These are phyloP conservation scores for Thalassiosira delicatula DNA, from an alignment of 352 stramenopile species.

Conservation along the genomic window DNA sequence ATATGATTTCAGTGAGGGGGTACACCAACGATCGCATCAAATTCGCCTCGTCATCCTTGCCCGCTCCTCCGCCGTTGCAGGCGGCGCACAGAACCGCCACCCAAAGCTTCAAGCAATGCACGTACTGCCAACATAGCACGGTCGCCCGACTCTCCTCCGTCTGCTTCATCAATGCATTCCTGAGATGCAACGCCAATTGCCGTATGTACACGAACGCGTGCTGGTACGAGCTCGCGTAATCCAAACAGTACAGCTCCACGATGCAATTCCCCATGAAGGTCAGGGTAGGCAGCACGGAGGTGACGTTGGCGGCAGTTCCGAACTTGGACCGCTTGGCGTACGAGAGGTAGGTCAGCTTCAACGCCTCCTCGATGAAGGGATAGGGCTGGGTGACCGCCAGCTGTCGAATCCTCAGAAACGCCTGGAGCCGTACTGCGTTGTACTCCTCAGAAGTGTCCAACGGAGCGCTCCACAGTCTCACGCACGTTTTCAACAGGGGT, in stretches of 20 bases:
- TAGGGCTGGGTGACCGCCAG: constrained; percentile 93
- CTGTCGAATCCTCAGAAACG: constrained; percentile 95
- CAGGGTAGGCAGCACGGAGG: constrained; percentile 77
- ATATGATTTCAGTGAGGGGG: constrained; percentile 92
- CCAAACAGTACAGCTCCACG: constrained; percentile 96
- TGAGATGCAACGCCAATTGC: constrained; percentile 96
- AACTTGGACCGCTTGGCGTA: constrained; percentile 97
- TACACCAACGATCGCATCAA: constrained; percentile 92
- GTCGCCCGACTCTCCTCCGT: constrained; percentile 88
- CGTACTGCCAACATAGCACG: constrained; percentile 96
- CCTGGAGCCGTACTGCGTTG: constrained; percentile 87
- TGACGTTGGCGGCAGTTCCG: constrained; percentile 83
- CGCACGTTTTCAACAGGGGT: constrained; percentile 68
- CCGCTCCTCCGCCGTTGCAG: constrained; percentile 54
- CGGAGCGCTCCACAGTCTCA: constrained; percentile 84
- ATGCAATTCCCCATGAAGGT: constrained; percentile 96
- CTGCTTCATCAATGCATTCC: constrained; percentile 94
- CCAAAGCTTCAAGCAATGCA: constrained; percentile 97
- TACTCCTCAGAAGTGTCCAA: constrained; percentile 86
- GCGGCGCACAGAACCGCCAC: constrained; percentile 93
- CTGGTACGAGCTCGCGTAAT: constrained; percentile 96
- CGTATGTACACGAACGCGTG: constrained; percentile 99
- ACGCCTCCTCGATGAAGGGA: constrained; percentile 93
- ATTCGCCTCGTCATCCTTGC: constrained; percentile 76
- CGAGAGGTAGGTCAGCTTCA: constrained; percentile 95